These are phyloP conservation scores for Pleurotus tuber-regium DNA, from an alignment of 768 basidiomycete species.

Conservation along the genomic window DNA sequence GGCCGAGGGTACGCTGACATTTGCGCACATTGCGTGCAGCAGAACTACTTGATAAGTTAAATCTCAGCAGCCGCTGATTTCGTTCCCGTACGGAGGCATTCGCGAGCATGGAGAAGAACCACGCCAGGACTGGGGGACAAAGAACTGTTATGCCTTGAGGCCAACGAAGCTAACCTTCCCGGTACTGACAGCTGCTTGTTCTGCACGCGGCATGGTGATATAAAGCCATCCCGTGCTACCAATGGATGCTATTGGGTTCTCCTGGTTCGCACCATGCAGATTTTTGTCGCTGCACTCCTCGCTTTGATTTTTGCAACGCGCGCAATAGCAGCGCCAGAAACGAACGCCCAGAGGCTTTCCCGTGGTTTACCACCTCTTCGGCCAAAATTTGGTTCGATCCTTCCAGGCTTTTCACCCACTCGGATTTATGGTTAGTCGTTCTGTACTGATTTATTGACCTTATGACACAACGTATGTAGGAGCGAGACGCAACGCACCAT, in stretches of 20 bases:
- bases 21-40: neutral
- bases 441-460: neutral
- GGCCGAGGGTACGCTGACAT: neutral
- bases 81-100: too few species aligned
- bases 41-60: too few species aligned
- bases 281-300: neutral
- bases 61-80: too few species aligned
- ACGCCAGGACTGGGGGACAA: neutral
- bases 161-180: neutral
- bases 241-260: too few species aligned
- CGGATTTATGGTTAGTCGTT: slow-evolving; percentile 23
- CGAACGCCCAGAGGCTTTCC: slow-evolving; percentile 43
- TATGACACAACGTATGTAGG: neutral
- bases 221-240: too few species aligned
- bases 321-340: slow-evolving; percentile 18
- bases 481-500: neutral
- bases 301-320: neutral
- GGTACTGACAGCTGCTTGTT: neutral
- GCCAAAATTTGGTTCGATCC: slow-evolving; percentile 30
- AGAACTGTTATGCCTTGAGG: neutral
- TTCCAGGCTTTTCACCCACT: slow-evolving; percentile 29
- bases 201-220: neutral
- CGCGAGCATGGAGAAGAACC: neutral
- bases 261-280: slow-evolving; percentile 5
- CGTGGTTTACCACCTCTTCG: slow-evolving; percentile 39